Conservation (phyloP, 129 eudicot species). For the Gnaphalium uliginosum region DNA sequence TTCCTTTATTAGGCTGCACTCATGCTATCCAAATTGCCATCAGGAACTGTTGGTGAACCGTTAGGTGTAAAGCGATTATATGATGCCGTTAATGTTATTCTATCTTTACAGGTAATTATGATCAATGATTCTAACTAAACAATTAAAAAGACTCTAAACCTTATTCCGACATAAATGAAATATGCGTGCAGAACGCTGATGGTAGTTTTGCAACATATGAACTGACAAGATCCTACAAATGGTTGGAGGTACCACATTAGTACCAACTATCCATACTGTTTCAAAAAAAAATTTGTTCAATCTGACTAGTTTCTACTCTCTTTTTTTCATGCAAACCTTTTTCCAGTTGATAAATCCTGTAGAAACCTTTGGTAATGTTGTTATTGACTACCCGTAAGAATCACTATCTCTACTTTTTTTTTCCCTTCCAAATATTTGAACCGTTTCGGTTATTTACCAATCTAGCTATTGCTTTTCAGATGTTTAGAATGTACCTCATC, state of each 20-base stretch:
- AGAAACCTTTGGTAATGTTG: conserved; percentile 88
- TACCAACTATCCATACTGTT: not conserved
- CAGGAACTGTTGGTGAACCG: conserved; percentile 74
- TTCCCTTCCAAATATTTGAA: not conserved
- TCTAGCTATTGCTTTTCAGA: not conserved
- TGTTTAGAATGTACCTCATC: conserved; percentile 16
- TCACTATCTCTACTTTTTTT: not conserved
- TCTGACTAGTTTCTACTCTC: not conserved
- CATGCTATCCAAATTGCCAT: conserved; percentile 63
- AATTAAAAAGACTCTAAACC: too few species aligned
- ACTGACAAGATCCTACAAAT: conserved; percentile 82
- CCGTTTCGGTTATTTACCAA: not conserved
- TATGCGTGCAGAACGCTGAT: conserved; percentile 54
- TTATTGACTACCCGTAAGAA: conserved; percentile 22
- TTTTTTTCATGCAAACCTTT: conserved; percentile 6
- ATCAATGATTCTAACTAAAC: too few species aligned
- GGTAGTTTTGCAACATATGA: conserved; percentile 98
- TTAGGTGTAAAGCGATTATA: conserved; percentile 56
- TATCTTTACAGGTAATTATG: conserved; percentile 73
- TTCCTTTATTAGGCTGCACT: conserved; percentile 61
- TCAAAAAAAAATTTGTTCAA: not conserved
- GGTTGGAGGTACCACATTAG: conserved; percentile 77
- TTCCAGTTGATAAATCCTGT: conserved; percentile 85
- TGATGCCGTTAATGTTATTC: conserved; percentile 77
- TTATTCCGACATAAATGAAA: too few species aligned